A percentile compares a stretch with the other conserved stretches of the same genome.
Evolutionary conservation across 441 rosid species (phyloP).

Genomic region (Flueggea neowawraea): DNA sequence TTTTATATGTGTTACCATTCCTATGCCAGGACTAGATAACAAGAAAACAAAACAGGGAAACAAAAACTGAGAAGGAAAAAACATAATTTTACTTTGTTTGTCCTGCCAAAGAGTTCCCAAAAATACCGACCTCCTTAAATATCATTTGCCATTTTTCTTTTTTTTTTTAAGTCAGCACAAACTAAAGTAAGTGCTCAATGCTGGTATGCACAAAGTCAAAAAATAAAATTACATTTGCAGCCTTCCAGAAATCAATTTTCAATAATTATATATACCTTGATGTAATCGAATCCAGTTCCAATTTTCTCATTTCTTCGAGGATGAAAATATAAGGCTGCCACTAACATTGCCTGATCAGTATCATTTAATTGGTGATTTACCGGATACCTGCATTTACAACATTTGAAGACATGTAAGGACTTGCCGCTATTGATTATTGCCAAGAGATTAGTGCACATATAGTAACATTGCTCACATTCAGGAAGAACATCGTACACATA

Average conservation of each 20-base stretch:
- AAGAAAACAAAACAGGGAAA: too few relatives aligned
- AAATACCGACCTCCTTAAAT: too few relatives aligned
- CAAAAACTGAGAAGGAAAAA: neutral
- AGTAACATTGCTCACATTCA: too few relatives aligned
- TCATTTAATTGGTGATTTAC: conserved; percentile 55
- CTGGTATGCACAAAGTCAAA: too few relatives aligned
- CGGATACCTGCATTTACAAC: conserved; percentile 47
- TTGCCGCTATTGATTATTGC: neutral
- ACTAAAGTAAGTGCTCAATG: too few relatives aligned
- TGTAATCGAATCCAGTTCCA: conserved; percentile 61
- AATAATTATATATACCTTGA: conserved; percentile 45
- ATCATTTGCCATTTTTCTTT: too few relatives aligned
- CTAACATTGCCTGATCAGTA: conserved; percentile 42
- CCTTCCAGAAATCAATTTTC: neutral
- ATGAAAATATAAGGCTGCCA: conserved; percentile 69
- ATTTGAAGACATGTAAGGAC: conserved; percentile 7
- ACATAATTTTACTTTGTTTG: too few relatives aligned
- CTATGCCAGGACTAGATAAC: too few relatives aligned
- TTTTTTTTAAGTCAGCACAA: too few relatives aligned
- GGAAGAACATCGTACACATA: too few relatives aligned
- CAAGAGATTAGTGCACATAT: too few relatives aligned
- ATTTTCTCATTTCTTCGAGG: conserved; percentile 78
- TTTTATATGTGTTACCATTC: too few relatives aligned
- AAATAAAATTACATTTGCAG: neutral
- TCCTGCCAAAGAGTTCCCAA: conserved; percentile 31